phyloP scores from a whole-genome alignment of 2,329 filamentous ascomycete species.

The Aureobasidium melanogenum region DNA sequence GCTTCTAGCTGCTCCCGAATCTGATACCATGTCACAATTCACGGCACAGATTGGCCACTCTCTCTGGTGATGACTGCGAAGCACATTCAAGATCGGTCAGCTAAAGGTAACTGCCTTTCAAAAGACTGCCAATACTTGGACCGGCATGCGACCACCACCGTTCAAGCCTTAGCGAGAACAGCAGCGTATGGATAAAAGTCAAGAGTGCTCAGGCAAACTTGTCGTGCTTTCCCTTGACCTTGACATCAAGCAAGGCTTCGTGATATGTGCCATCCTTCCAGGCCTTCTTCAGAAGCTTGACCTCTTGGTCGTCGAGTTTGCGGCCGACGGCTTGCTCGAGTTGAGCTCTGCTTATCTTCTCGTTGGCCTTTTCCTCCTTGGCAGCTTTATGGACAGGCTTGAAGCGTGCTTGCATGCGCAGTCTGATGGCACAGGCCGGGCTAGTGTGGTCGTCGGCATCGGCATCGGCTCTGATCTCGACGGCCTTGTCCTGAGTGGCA shows the following conservation, averaged over 20 bases:
- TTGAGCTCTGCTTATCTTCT: conserved; percentile 80
- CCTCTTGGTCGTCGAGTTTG: conserved; percentile 73
- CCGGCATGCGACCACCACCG: neutral
- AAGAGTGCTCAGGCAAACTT: conserved; percentile 51
- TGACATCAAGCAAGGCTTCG: conserved; percentile 74
- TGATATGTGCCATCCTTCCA: conserved; percentile 82
- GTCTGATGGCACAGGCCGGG: conserved; percentile 63
- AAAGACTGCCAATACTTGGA: neutral
- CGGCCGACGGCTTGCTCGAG: conserved; percentile 73
- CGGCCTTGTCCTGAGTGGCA: conserved; percentile 35
- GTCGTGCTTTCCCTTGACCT: conserved; percentile 88
- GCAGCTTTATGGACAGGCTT: conserved; percentile 72
- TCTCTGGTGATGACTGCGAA: too few species aligned
- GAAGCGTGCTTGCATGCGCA: conserved; percentile 92
- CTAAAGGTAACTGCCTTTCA: neutral
- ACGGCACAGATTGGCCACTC: neutral
- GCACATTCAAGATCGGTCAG: neutral
- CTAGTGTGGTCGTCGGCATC: conserved; percentile 61
- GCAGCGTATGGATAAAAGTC: neutral
- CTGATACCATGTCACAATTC: neutral
- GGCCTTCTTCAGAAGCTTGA: conserved; percentile 72
- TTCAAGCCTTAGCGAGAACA: neutral
- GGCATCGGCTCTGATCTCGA: conserved; percentile 70
- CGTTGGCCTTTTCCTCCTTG: conserved; percentile 73
- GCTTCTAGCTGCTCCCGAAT: neutral